Percentiles rank a stretch among this genome's conserved stretches.
Evolutionary conservation across 805 yeast genomes (phyloP).

Genomic region (Pichia insulana): DNA sequence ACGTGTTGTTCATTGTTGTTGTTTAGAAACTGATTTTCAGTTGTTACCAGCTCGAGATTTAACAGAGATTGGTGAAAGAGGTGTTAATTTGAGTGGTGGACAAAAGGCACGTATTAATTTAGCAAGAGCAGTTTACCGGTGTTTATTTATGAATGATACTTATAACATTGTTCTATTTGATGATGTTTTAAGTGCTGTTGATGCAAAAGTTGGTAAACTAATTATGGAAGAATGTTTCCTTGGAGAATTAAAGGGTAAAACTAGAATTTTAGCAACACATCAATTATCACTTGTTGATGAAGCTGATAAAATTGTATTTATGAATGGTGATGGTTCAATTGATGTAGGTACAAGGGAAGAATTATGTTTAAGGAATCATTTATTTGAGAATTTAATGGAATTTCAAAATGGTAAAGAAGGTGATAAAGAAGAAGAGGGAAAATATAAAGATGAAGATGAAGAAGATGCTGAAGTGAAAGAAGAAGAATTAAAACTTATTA

Average conservation of each 20-base stretch:
- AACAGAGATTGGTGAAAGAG: slow-evolving; percentile 81
- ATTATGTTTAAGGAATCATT: slow-evolving; percentile 34
- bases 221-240: slow-evolving; percentile 61
- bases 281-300: slow-evolving; percentile 59
- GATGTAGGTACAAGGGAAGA: slow-evolving; percentile 55
- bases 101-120: slow-evolving; percentile 76
- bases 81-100: slow-evolving; percentile 79
- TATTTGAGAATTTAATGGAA: slow-evolving; percentile 45
- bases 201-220: slow-evolving; percentile 78
- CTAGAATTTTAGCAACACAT: slow-evolving; percentile 75
- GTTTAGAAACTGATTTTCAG: slow-evolving; percentile 56
- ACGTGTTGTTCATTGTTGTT: slow-evolving; percentile 52
- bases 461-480: slow-evolving; percentile 22
- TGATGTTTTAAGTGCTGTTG: slow-evolving; percentile 80
- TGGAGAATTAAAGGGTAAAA: slow-evolving; percentile 46
- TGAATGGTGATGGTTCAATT: slow-evolving; percentile 54
- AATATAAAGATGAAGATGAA: slow-evolving; percentile 12
- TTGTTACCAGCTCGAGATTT: slow-evolving; percentile 65
- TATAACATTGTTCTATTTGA: slow-evolving; percentile 63
- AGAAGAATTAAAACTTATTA: slow-evolving; percentile 16
- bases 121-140: slow-evolving; percentile 65
- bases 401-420: slow-evolving; percentile 23
- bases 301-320: slow-evolving; percentile 61
- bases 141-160: slow-evolving; percentile 27
- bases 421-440: not conserved